These are phyloP conservation scores for Vitis amurensis DNA, from an alignment of 164 flowering plant genomes.

Conservation along the genomic window DNA sequence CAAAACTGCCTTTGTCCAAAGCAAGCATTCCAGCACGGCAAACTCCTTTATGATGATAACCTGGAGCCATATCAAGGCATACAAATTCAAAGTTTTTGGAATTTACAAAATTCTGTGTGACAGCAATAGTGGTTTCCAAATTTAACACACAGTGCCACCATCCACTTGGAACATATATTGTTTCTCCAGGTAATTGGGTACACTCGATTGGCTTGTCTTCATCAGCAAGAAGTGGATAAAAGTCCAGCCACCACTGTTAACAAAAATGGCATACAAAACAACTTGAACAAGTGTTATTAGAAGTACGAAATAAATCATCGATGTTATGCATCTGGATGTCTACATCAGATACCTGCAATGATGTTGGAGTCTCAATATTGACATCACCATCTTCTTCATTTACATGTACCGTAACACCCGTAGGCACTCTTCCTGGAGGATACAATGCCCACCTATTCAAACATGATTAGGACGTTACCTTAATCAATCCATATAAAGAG, in stretches of 20 bases:
- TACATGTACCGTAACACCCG: conserved; percentile 92
- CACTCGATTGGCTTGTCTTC: conserved; percentile 92
- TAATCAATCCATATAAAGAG: too few relatives aligned
- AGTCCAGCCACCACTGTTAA: conserved; percentile 95
- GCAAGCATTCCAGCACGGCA: conserved; percentile 98
- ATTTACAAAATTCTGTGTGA: conserved; percentile 94
- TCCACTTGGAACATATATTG: conserved; percentile 96
- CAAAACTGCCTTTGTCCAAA: conserved; percentile 42
- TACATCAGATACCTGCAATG: conserved; percentile 71
- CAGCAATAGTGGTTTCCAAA: conserved; percentile 88
- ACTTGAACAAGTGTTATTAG: neutral
- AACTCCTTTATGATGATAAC: conserved; percentile 87
- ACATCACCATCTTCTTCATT: conserved; percentile 97
- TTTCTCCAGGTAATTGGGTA: conserved; percentile 95
- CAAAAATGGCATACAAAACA: conserved; percentile 12
- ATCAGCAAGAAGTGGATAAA: conserved; percentile 88
- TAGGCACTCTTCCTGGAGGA: conserved; percentile 96
- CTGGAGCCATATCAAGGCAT: conserved; percentile 97
- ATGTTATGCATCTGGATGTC: neutral
- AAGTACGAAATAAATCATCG: neutral
- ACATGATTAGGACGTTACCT: conserved; percentile 1
- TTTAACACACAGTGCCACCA: conserved; percentile 99
- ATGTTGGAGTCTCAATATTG: conserved; percentile 80
- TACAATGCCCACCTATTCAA: conserved; percentile 90
- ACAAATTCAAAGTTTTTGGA: conserved; percentile 86